Conservation (phyloP, 176 grass and related monocot genomes). For the Oryza glaberrima region DNA sequence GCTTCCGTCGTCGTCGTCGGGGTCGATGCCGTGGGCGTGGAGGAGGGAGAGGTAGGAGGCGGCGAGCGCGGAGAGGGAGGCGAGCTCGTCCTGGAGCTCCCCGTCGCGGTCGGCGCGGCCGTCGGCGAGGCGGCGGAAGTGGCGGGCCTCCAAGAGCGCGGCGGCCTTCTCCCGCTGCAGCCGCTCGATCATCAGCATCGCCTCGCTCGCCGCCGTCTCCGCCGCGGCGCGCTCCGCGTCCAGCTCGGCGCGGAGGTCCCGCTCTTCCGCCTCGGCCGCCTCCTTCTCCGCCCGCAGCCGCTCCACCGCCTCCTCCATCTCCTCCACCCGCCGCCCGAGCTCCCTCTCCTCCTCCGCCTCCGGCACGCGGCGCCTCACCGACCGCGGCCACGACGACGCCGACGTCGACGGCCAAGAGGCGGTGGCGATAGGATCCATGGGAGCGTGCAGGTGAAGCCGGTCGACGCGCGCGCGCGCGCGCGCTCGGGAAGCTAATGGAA, state of each 20-base stretch:
- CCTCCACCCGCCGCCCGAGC: constrained; percentile 6
- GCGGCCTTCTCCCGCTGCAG: constrained; percentile 69
- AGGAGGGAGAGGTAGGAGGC: constrained; percentile 43
- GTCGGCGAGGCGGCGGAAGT: constrained; percentile 52
- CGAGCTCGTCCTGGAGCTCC: constrained; percentile 45
- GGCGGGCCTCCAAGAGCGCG: constrained; percentile 54
- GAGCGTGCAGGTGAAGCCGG: no score
- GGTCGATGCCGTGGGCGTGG: constrained; percentile 42
- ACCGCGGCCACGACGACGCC: neutral
- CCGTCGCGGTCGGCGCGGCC: constrained; percentile 34
- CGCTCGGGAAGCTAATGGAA: no score
- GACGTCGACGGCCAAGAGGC: neutral
- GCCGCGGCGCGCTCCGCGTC: constrained; percentile 54
- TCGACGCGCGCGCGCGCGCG: no score
- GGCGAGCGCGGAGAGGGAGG: constrained; percentile 15
- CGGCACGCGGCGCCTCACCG: constrained; percentile 11
- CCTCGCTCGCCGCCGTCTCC: constrained; percentile 46
- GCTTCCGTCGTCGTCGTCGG: neutral
- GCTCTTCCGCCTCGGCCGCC: constrained; percentile 36
- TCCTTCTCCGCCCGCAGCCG: constrained; percentile 41
- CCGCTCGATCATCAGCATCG: constrained; percentile 63
- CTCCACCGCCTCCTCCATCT: constrained; percentile 9
- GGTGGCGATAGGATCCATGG: neutral
- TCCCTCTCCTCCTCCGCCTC: neutral
- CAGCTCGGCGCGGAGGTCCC: constrained; percentile 39